These are phyloP conservation scores for Lactarius evosmus DNA, from an alignment of 768 basidiomycete species.

Conservation along the genomic window DNA sequence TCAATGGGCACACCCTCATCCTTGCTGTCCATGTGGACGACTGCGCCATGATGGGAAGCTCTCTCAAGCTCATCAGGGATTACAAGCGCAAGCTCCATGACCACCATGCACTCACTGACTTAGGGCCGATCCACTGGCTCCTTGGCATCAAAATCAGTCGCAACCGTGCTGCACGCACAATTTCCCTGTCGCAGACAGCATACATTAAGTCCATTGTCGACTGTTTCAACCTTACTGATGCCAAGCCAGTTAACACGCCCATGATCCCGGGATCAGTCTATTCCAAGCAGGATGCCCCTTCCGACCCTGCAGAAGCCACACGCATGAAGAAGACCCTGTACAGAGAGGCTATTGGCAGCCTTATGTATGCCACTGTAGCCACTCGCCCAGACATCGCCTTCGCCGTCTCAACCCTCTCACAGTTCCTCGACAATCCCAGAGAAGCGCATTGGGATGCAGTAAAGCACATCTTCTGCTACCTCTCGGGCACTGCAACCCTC, in stretches of 20 bases:
- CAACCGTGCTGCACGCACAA: slow-evolving; percentile 23
- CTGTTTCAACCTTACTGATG: slow-evolving; percentile 30
- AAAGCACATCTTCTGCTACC: not conserved
- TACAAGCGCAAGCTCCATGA: not conserved
- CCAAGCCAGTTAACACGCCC: slow-evolving; percentile 30
- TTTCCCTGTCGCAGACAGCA: slow-evolving; percentile 32
- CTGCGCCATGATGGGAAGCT: no score
- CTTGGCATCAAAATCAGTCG: slow-evolving; percentile 12
- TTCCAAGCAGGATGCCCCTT: not conserved
- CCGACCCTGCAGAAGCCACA: not conserved
- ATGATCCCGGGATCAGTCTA: slow-evolving; percentile 29
- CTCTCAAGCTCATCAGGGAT: not conserved
- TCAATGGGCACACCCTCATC: slow-evolving; percentile 12
- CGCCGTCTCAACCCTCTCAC: slow-evolving; percentile 27
- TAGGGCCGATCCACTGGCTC: slow-evolving; percentile 11
- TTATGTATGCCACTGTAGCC: no score
- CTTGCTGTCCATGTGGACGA: slow-evolving; percentile 31
- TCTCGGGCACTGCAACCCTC: not conserved
- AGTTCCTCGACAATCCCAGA: not conserved
- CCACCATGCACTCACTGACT: not conserved
- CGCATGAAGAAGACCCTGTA: not conserved
- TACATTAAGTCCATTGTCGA: slow-evolving; percentile 34
- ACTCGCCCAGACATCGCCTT: slow-evolving; percentile 39
- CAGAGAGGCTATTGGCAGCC: not conserved
- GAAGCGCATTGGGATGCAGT: no score